Evolutionary conservation across 805 yeast species (phyloP), one percentile per base, ranked within the genome.

Genomic region (Sugiyamaella chiloensis): DNA sequence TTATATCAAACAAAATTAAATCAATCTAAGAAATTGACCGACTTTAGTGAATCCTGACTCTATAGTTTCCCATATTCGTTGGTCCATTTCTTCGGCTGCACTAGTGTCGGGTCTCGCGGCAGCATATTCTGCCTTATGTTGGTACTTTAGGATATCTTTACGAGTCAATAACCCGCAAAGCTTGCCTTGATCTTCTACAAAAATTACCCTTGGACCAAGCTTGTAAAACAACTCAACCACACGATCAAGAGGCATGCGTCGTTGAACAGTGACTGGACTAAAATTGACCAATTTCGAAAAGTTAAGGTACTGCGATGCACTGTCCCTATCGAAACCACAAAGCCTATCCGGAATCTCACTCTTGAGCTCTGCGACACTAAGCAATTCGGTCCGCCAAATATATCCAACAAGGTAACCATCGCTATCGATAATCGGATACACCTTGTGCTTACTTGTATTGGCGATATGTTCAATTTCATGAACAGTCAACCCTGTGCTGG

Each of bases 121-220:
- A 5, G 30, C 32, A 39, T 51, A 31, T 31, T 57, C 59, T 4
- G 47, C 45, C 36, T 47, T 43, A 43, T 53, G 52, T 35, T 60
- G 63, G 47, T 57, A 87, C 52, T 82, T 72, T 44, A 90, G 65
- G 14, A 91, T 71, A 60, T 90, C 98, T 59, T 93, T 93, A 48
- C 90, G 74, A 0, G 96, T 87, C 1, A 95, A 68, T n/a, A 87
- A 60, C 0, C 99, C 99, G 12, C 73, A 73, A 2, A 56, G 46
- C 14, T 87, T 60, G 2, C 61, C 52, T 1, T 90, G 93, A 7
- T 79, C 73, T 46, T 82, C 84, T 1, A 87, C 83, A 35, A 84
- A 71, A 1, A 93, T 73, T 24, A 81, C 75, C 37, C 85, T 71
- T 6, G 96, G 96, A 0, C 98, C 96, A 24, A 89, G 61, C 54